phyloP scores from a whole-genome alignment of 2,329 filamentous ascomycete species.

The Hymenoscyphus fructigenus region DNA sequence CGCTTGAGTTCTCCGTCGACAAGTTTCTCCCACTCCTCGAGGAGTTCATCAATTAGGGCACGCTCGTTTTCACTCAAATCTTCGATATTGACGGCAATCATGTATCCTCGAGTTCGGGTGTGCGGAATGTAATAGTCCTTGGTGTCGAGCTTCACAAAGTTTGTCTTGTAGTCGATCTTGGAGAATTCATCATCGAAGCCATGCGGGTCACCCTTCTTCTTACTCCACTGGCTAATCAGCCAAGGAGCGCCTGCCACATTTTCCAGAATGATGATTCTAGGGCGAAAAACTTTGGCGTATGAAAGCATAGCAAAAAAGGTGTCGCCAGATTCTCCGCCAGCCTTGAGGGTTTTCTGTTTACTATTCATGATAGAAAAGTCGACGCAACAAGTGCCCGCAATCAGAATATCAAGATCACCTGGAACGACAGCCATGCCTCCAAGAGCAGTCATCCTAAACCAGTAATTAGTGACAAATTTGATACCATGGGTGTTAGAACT shows the following conservation, averaged over 20 bases:
- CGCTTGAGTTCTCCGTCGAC: conserved; percentile 39
- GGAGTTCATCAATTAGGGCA: neutral
- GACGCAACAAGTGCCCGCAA: conserved; percentile 74
- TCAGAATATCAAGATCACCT: conserved; percentile 58
- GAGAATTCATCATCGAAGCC: conserved; percentile 24
- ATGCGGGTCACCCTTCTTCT: conserved; percentile 9
- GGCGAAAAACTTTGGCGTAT: conserved; percentile 55
- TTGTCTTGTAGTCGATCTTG: conserved; percentile 53
- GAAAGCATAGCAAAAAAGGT: conserved; percentile 63
- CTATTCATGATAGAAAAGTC: conserved; percentile 70
- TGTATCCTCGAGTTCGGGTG: conserved; percentile 60
- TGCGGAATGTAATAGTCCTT: conserved; percentile 75
- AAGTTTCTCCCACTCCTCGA: conserved; percentile 14
- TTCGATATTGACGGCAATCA: conserved; percentile 50
- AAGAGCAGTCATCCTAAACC: conserved; percentile 61
- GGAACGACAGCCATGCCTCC: conserved; percentile 60
- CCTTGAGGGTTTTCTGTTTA: conserved; percentile 48
- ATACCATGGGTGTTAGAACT: conserved; percentile 38
- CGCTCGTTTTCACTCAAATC: neutral
- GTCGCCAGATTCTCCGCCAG: conserved; percentile 61
- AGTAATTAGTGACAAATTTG: conserved; percentile 9
- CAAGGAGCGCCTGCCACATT: conserved; percentile 64
- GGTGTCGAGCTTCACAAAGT: conserved; percentile 56
- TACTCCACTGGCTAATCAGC: conserved; percentile 39
- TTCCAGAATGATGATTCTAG: conserved; percentile 67